Conservation (phyloP, 2,329 filamentous ascomycete genomes). For the Ceratocystis destructans region DNA sequence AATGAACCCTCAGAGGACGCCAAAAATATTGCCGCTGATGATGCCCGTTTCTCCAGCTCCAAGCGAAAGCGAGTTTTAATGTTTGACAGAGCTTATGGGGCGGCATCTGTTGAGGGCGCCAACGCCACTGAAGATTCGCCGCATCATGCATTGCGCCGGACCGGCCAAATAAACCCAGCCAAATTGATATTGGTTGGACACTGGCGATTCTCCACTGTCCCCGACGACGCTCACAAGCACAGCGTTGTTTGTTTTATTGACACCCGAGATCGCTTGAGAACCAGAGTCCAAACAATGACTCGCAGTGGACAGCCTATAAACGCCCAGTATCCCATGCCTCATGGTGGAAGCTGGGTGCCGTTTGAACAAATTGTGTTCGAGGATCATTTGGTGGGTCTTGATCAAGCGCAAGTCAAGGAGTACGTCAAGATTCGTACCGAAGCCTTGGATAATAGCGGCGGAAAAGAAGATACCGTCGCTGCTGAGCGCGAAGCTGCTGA, state of each 20-base stretch:
- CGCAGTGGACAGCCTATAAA: slow-evolving; percentile 36
- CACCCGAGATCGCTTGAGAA: slow-evolving; percentile 24
- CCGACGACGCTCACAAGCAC: slow-evolving; percentile 38
- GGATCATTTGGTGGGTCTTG: slow-evolving; percentile 40
- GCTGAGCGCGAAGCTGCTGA: slow-evolving; percentile 33
- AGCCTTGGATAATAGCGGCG: slow-evolving; percentile 24
- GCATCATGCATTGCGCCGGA: slow-evolving; percentile 13
- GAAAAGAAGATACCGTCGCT: slow-evolving; percentile 28
- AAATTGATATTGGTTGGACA: slow-evolving; percentile 42
- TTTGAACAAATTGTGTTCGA: slow-evolving; percentile 48
- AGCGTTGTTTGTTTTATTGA: slow-evolving; percentile 50
- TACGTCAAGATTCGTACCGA: slow-evolving; percentile 44
- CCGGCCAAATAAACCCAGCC: slow-evolving; percentile 21
- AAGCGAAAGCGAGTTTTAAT: slow-evolving; percentile 16
- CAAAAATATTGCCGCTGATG: slow-evolving; percentile 20
- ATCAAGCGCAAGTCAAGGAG: slow-evolving; percentile 46
- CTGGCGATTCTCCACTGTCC: slow-evolving; percentile 45
- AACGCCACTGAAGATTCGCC: background rate
- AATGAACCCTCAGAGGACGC: slow-evolving; percentile 27
- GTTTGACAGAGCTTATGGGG: background rate
- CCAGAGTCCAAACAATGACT: slow-evolving; percentile 26
- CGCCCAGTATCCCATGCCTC: slow-evolving; percentile 37
- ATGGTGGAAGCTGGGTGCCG: slow-evolving; percentile 50
- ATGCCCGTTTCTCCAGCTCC: background rate
- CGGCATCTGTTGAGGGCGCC: slow-evolving; percentile 2